These are phyloP conservation scores for Exidia glandulosa DNA, from an alignment of 768 basidiomycete genomes.

Conservation along the genomic window DNA sequence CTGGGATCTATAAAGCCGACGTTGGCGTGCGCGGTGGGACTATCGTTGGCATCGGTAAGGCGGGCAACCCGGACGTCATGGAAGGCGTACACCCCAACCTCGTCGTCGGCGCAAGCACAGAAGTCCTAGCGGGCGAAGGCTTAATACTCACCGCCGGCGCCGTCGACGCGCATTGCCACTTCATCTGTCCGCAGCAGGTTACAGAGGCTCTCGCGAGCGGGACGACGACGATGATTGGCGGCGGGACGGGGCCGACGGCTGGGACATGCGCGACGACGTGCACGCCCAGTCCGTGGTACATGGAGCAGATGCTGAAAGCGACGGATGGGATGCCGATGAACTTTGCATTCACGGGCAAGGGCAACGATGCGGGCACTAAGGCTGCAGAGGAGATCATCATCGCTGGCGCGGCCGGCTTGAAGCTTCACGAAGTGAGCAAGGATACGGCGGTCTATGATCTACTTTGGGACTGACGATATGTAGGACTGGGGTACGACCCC, in stretches of 20 bases:
- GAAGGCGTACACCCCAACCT: conserved; percentile 59
- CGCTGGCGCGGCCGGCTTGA: conserved; percentile 82
- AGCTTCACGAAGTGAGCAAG: conserved; percentile 64
- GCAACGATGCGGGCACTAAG: conserved; percentile 71
- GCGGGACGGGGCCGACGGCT: conserved; percentile 88
- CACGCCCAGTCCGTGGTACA: conserved; percentile 82
- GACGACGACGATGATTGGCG: conserved; percentile 90
- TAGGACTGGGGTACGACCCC: conserved; percentile 91
- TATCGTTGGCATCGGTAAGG: conserved; percentile 89
- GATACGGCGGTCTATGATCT: background rate
- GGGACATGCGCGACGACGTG: conserved; percentile 92
- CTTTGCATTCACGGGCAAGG: conserved; percentile 92
- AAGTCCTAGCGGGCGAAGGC: conserved; percentile 93
- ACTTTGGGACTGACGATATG: background rate
- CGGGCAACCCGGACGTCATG: conserved; percentile 94
- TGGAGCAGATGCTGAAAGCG: conserved; percentile 83
- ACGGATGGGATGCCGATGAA: conserved; percentile 87
- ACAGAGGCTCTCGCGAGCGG: conserved; percentile 73
- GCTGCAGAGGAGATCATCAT: conserved; percentile 72
- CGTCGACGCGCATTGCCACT: conserved; percentile 87
- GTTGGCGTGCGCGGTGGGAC: conserved; percentile 79
- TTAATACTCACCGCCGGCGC: conserved; percentile 90
- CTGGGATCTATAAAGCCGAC: conserved; percentile 94
- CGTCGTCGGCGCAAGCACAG: conserved; percentile 82
- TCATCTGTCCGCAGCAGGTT: conserved; percentile 90